Conservation (phyloP, 495 filamentous ascomycete species). For the Aspergillus cristatus region DNA sequence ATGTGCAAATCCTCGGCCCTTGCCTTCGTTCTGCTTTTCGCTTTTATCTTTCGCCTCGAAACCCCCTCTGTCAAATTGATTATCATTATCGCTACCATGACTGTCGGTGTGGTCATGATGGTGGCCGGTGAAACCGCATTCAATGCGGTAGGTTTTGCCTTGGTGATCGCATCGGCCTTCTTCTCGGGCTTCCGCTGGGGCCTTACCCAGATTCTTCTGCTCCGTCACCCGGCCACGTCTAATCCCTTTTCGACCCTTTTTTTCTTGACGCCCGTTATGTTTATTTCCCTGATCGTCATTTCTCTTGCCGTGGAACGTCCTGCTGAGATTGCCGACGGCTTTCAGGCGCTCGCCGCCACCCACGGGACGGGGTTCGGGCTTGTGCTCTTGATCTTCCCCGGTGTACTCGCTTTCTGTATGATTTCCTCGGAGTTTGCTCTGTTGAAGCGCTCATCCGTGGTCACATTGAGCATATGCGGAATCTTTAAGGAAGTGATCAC, state of each 20-base stretch:
- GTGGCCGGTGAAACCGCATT: slow-evolving; percentile 94
- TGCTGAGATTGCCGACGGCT: slow-evolving; percentile 49
- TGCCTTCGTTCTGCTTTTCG: slow-evolving; percentile 91
- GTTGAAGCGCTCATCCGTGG: slow-evolving; percentile 88
- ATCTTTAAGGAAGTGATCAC: slow-evolving; percentile 99
- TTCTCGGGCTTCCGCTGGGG: slow-evolving; percentile 97
- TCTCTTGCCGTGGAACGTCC: slow-evolving; percentile 84
- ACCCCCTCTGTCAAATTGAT: slow-evolving; percentile 76
- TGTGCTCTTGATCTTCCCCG: slow-evolving; percentile 76
- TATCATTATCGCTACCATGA: slow-evolving; percentile 87
- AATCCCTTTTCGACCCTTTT: slow-evolving; percentile 98
- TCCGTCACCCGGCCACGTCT: slow-evolving; percentile 88
- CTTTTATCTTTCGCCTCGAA: slow-evolving; percentile 90
- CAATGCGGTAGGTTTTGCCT: slow-evolving; percentile 74
- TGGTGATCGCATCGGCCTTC: slow-evolving; percentile 87
- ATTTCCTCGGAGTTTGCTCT: slow-evolving; percentile 93
- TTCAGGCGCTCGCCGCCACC: slow-evolving; percentile 50
- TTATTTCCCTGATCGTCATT: slow-evolving; percentile 67
- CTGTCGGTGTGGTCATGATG: slow-evolving; percentile 95
- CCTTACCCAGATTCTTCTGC: slow-evolving; percentile 88
- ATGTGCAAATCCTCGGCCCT: slow-evolving; percentile 99
- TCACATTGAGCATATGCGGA: slow-evolving; percentile 91
- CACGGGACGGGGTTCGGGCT: slow-evolving; percentile 52
- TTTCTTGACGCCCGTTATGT: slow-evolving; percentile 96
- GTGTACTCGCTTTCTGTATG: slow-evolving; percentile 90